Conservation (phyloP, 202 grass and related monocot genomes). For the Carex sylvatica region DNA sequence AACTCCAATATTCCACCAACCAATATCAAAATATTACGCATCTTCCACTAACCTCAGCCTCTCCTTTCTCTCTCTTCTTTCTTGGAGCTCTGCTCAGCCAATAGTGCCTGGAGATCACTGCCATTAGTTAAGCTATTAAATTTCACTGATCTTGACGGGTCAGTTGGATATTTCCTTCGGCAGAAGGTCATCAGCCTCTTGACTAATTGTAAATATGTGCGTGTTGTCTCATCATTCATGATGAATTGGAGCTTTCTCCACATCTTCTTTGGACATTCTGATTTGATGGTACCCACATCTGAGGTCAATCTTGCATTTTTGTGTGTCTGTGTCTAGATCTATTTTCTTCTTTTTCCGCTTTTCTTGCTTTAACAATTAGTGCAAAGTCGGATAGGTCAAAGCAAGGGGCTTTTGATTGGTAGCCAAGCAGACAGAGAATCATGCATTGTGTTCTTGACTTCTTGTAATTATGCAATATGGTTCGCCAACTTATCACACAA, state of each 20-base stretch:
- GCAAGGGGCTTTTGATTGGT: no score
- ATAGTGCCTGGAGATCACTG: conserved; percentile 57
- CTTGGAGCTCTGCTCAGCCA: conserved; percentile 36
- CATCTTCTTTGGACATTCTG: no score
- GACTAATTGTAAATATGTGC: conserved; percentile 65
- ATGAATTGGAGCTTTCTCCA: conserved; percentile 36
- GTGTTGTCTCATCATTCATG: conserved; percentile 74
- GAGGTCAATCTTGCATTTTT: no score
- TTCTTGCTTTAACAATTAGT: no score
- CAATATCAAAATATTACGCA: conserved; percentile 2
- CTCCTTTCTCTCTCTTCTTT: conserved; percentile 23
- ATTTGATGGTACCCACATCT: no score
- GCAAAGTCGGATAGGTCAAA: no score
- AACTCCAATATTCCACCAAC: background rate
- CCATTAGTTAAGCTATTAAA: conserved; percentile 81
- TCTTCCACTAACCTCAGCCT: conserved; percentile 43
- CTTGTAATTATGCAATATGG: no score
- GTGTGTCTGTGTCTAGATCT: no score
- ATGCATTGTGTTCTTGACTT: no score
- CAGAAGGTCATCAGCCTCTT: conserved; percentile 70
- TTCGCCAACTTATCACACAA: no score
- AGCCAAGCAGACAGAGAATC: no score
- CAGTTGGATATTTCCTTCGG: conserved; percentile 51
- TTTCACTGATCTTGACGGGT: conserved; percentile 63
- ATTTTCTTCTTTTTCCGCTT: no score